Base-by-base conservation (phyloP, 345 rosid genomes). In the Sonneratia caseolaris region DNA sequence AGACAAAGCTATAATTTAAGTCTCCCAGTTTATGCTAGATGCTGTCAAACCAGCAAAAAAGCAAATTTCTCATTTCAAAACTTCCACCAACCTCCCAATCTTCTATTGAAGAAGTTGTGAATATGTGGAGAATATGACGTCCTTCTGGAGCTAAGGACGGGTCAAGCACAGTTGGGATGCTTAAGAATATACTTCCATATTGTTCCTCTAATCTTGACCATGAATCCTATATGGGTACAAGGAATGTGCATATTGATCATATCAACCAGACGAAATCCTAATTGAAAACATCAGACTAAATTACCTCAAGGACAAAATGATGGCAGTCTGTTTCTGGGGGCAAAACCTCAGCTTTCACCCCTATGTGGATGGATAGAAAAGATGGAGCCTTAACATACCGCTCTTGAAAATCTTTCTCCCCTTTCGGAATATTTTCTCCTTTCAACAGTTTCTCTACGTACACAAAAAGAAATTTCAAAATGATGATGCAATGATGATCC, bases 341-440 rank as follows among this genome's bases (percentile, higher is more conserved):
- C 37, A 95, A 88, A 83, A 87, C 86, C 64, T 86, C 91, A 21
- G 90, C 96, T 82, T 84, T 87, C 62, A 92, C 96, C 78, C 96
- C 99, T 90, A 95, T 84, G 82, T 92, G 99, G 79, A 95, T 90
- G 70, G 99, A 91, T 77, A 95, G 96, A 81, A 95, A 95, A 57
- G 99, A 95, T 24, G 99, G 97, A 73, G 99, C 99, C 84, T 92
- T 86, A 47, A 90, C 89, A 81, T 94, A 95, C 69, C 83, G 84
- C 77, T 88, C 84, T 80, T 91, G 97, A 77, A 94, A 95, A 70
- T 82, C 87, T 82, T 86, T 89, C 88, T 94, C 98, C 75, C 90
- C 99, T 74, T 86, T 84, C 32, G 97, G 97, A 77, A 95, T 89
- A 45, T 80, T 81, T 84, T 95, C 92, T 56, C 86, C 86, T 81